phyloP scores from a whole-genome alignment of 331 rosid species.

The Dryas integrifolia region DNA sequence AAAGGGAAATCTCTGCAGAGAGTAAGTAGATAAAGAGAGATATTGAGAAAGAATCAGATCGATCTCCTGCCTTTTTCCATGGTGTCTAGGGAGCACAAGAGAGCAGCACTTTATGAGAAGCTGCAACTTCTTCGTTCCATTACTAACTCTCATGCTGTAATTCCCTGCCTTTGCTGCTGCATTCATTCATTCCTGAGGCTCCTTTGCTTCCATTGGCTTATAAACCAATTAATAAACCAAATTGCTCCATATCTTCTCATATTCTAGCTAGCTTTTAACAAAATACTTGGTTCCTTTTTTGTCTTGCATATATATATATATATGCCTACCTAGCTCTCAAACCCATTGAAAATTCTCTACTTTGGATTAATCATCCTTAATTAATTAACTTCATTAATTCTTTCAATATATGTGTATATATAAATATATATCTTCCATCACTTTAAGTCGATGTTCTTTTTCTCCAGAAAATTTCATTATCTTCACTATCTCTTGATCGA shows the following conservation, averaged over 20 bases:
- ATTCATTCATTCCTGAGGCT: constrained; percentile 21
- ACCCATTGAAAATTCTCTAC: too few species aligned
- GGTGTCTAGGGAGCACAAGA: constrained; percentile 93
- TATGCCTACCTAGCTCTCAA: too few species aligned
- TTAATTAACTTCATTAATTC: too few species aligned
- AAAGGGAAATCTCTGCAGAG: background rate
- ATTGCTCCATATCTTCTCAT: background rate
- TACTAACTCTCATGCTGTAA: constrained; percentile 95
- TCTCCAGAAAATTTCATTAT: background rate
- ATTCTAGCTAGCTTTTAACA: too few species aligned
- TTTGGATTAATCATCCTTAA: too few species aligned
- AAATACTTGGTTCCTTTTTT: too few species aligned
- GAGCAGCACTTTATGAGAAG: constrained; percentile 82
- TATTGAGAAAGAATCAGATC: constrained; percentile 17
- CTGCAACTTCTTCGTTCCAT: constrained; percentile 95
- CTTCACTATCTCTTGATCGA: background rate
- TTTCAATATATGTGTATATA: too few species aligned
- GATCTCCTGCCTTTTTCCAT: constrained; percentile 25
- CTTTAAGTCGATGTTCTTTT: background rate
- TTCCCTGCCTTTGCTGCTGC: constrained; percentile 25
- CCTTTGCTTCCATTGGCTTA: constrained; percentile 41
- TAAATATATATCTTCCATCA: too few species aligned
- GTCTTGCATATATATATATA: too few species aligned
- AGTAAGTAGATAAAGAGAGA: background rate
- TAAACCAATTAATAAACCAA: background rate